Base-by-base conservation (phyloP, 1,139 yeast species). In the Debaryomyces nepalensis region DNA sequence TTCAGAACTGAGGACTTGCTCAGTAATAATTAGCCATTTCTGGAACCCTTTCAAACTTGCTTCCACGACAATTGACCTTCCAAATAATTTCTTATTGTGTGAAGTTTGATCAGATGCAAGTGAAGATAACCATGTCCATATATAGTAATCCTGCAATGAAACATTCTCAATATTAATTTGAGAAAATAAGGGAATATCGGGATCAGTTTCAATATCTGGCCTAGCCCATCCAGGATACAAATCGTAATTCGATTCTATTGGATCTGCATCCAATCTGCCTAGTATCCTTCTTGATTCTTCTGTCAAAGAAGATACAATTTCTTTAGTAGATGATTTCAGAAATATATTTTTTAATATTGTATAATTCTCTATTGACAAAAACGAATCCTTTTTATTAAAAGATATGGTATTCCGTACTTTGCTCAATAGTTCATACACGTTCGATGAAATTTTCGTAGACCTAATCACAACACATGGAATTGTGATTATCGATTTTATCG, bases 101-200 rank as follows among this genome's bases (percentile, higher is more conserved):
- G 75, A 70, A 0, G 90, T 81, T 58, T 87, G 88, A 55, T 89
- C 97, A 33, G 82, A 77, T 0, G 88, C 88, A 20, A 88, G 62
- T 2, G 90, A 78, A 3, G 90, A 82, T 53, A 88, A 69, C 97
- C 97, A 89, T 0, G 96, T 80, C 96, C 96, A 89, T 21, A 88
- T 87, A 55, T 84, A 88, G 58, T 86, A 89, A 58, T 89, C 97
- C 61, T 87, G 95, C 23, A 89, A 79, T 2, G 88, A 76, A 1
- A 87, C 84, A 47, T 87, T 78, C 12, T 79, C 67, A 11, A 85
- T 76, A 2, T 73, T 64, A 2, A 88, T 82, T 22, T 82, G 77
- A 3, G 74, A 63, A 44, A 57, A 66, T 18, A 65, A 53, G 2
- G 77, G 75, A 14, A 70, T 68, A 43, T 69, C 61, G 1, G 59